Evolutionary conservation across 2,329 filamentous ascomycete species (phyloP).

Genomic region (Ascomycota sp.): DNA sequence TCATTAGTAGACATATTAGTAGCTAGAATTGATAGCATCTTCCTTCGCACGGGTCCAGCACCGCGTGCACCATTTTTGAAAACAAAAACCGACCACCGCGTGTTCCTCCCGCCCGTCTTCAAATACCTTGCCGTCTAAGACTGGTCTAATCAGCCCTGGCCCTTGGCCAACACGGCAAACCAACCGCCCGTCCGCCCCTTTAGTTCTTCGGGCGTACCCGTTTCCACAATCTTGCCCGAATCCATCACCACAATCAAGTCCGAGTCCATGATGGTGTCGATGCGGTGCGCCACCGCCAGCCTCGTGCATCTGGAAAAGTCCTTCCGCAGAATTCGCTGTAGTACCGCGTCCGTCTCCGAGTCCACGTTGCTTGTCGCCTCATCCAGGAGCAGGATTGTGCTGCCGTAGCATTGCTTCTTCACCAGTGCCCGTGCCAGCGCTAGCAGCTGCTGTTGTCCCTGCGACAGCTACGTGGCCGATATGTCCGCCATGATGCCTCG

Average conservation of each 20-base stretch:
- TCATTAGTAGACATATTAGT: too few relatives aligned
- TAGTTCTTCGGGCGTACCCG: constrained; percentile 1
- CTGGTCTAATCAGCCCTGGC: too few relatives aligned
- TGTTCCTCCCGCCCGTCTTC: background rate
- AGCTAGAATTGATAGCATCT: too few relatives aligned
- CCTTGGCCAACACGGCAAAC: background rate
- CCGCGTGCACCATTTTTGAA: too few relatives aligned
- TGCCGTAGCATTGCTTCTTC: constrained; percentile 2
- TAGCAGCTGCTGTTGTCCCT: constrained; percentile 5
- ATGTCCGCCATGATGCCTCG: constrained; percentile 1
- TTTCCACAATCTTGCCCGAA: constrained; percentile 1
- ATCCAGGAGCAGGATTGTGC: constrained; percentile 5
- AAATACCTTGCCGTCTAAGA: too few relatives aligned
- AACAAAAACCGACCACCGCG: too few relatives aligned
- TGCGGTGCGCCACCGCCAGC: constrained; percentile 3
- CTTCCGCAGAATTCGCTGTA: constrained; percentile 2
- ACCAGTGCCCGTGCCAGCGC: constrained; percentile 5
- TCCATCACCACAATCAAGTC: constrained; percentile 3
- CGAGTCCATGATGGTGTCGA: constrained; percentile 2
- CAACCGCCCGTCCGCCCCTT: background rate
- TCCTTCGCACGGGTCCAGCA: too few relatives aligned
- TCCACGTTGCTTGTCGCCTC: constrained; percentile 5
- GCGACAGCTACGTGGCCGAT: constrained; percentile 2
- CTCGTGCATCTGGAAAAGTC: constrained; percentile 4
- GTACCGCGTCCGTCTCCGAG: constrained; percentile 3